phyloP scores from a whole-genome alignment of 441 rosid genomes.

The Gossypium aridum region DNA sequence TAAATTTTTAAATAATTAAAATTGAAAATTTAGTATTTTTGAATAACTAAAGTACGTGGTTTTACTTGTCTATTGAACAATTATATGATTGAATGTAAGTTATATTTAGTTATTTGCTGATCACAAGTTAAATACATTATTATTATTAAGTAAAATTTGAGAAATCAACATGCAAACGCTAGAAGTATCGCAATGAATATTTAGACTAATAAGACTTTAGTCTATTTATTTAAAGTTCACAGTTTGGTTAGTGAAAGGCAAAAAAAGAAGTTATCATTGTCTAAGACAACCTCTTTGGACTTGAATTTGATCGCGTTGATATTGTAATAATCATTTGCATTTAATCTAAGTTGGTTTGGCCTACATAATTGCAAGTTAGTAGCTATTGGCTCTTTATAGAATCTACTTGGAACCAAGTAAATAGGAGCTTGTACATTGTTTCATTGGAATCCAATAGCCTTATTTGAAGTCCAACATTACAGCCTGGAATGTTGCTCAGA shows the following conservation, averaged over 20 bases:
- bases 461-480: neutral
- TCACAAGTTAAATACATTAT: neutral
- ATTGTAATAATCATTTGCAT: neutral
- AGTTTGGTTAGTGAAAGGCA: neutral
- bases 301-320: neutral
- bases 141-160: neutral
- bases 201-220: neutral
- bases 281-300: neutral
- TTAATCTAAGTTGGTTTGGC: neutral
- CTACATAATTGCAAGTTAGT: neutral
- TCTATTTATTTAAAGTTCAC: neutral
- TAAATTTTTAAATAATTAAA: too few relatives aligned
- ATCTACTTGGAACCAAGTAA: neutral
- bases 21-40: too few relatives aligned
- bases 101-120: neutral
- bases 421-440: neutral
- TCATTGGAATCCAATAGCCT: neutral
- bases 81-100: neutral
- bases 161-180: neutral
- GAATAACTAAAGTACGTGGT: neutral
- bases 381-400: neutral
- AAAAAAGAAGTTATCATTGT: neutral
- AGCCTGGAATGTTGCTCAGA: neutral
- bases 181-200: neutral
- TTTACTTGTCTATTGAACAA: neutral